Evolutionary conservation across 1,284 basidiomycete species (phyloP).

Genomic region (Cryptococcus neoformans): DNA sequence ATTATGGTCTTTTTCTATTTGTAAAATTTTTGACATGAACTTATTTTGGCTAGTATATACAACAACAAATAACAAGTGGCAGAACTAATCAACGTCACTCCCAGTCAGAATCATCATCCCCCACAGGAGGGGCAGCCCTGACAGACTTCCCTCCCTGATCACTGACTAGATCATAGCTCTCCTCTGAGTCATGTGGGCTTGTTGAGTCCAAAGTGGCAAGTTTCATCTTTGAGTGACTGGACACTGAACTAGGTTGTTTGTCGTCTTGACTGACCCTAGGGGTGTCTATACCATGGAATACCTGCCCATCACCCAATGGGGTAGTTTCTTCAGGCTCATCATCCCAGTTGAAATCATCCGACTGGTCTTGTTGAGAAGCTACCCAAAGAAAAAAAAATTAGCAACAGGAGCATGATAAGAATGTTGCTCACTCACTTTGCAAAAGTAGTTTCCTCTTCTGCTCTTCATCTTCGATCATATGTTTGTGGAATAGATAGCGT

Average conservation of each 20-base stretch:
- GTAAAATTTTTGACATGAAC: too few relatives aligned
- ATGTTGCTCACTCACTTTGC: conserved; percentile 57
- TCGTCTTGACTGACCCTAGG: conserved; percentile 13
- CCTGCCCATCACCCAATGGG: background rate
- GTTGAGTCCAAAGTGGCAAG: conserved; percentile 12
- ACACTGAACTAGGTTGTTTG: conserved; percentile 9
- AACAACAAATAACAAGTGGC: too few relatives aligned
- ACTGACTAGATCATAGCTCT: conserved; percentile 50
- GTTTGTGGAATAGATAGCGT: conserved; percentile 84
- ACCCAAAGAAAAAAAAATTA: background rate
- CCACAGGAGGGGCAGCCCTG: conserved; percentile 10
- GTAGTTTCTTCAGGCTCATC: conserved; percentile 37
- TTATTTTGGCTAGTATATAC: too few relatives aligned
- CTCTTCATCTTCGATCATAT: conserved; percentile 81
- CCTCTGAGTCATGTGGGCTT: conserved; percentile 49
- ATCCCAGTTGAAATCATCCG: conserved; percentile 51
- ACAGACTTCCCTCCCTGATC: conserved; percentile 25
- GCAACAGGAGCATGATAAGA: background rate
- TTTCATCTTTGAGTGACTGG: conserved; percentile 14
- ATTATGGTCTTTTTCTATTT: too few relatives aligned
- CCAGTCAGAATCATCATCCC: conserved; percentile 49
- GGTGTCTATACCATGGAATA: conserved; percentile 5
- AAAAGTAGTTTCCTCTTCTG: conserved; percentile 74
- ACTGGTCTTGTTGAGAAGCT: conserved; percentile 22
- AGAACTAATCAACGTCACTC: conserved; percentile 24